Conservation (phyloP, 1,284 basidiomycete species). For the Moniliophthora roreri region DNA sequence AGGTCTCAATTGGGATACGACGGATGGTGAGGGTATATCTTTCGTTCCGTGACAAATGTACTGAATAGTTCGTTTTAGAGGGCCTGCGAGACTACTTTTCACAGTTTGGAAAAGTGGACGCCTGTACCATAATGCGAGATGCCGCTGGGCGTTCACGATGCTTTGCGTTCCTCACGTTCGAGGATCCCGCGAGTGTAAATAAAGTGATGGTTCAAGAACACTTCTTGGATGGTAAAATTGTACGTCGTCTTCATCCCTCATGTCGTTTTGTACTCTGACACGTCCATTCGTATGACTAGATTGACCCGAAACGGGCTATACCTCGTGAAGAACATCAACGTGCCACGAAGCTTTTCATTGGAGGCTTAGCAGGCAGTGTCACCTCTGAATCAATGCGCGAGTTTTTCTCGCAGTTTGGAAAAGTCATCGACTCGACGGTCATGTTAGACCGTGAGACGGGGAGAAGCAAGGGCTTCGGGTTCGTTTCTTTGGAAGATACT, state of each 20-base stretch:
- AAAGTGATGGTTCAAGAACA: slow-evolving; percentile 90
- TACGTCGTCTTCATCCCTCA: slow-evolving; percentile 38
- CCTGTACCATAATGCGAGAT: slow-evolving; percentile 96
- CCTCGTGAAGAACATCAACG: slow-evolving; percentile 92
- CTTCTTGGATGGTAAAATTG: slow-evolving; percentile 91
- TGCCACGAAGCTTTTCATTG: slow-evolving; percentile 93
- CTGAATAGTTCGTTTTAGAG: slow-evolving; percentile 50
- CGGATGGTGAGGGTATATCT: slow-evolving; percentile 73
- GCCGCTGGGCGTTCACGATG: slow-evolving; percentile 89
- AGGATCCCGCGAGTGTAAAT: slow-evolving; percentile 84
- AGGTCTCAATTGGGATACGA: slow-evolving; percentile 96
- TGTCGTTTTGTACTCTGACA: slow-evolving; percentile 2
- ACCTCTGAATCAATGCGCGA: slow-evolving; percentile 92
- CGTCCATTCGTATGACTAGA: too few relatives aligned
- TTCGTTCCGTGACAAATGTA: slow-evolving; percentile 39
- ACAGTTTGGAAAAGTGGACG: slow-evolving; percentile 89
- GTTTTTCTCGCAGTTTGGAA: slow-evolving; percentile 90
- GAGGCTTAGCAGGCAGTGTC: slow-evolving; percentile 88
- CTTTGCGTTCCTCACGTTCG: slow-evolving; percentile 94
- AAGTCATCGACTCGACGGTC: slow-evolving; percentile 95
- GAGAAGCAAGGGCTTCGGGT: slow-evolving; percentile 96
- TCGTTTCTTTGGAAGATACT: slow-evolving; percentile 92
- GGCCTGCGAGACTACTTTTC: slow-evolving; percentile 82
- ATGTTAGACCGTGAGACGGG: slow-evolving; percentile 99
- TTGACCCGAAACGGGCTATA: slow-evolving; percentile 98